These are phyloP conservation scores for Phytophthora idaei DNA, from an alignment of 352 stramenopile genomes.

Conservation along the genomic window DNA sequence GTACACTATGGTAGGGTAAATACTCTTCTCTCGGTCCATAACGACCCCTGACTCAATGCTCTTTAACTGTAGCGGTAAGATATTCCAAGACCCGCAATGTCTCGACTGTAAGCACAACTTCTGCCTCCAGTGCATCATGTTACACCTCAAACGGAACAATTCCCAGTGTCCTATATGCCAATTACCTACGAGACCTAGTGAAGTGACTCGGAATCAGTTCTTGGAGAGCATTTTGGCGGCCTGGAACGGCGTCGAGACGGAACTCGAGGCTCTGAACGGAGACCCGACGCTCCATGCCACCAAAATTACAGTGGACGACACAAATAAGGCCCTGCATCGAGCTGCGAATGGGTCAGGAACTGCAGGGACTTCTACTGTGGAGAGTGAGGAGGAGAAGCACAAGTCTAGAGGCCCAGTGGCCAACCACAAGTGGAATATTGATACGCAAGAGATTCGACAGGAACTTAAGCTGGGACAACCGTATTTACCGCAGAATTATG, in stretches of 20 bases:
- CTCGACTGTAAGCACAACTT: conserved; percentile 92
- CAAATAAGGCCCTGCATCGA: conserved; percentile 40
- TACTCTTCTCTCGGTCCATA: not conserved
- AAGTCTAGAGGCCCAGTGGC: conserved; percentile 47
- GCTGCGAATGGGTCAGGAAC: conserved; percentile 13
- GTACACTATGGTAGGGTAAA: conserved; percentile 68
- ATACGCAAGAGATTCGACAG: conserved; percentile 64
- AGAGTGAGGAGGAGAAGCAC: conserved; percentile 10
- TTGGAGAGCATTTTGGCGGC: conserved; percentile 81
- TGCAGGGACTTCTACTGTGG: not conserved
- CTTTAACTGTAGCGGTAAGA: conserved; percentile 43
- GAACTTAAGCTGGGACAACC: conserved; percentile 44
- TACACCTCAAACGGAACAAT: conserved; percentile 62
- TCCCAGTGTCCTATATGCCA: conserved; percentile 72
- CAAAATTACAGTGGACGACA: conserved; percentile 38
- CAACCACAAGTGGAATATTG: conserved; percentile 77
- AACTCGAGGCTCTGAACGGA: conserved; percentile 48
- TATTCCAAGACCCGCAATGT: conserved; percentile 87
- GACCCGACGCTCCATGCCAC: conserved; percentile 42
- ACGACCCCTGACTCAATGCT: not conserved
- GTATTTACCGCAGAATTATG: conserved; percentile 37
- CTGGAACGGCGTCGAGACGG: conserved; percentile 76
- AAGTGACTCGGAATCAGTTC: conserved; percentile 88
- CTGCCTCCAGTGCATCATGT: conserved; percentile 75
- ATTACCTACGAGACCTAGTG: conserved; percentile 74